These are phyloP conservation scores for Novakomyces olei DNA, from an alignment of 805 yeast species.

Conservation along the genomic window DNA sequence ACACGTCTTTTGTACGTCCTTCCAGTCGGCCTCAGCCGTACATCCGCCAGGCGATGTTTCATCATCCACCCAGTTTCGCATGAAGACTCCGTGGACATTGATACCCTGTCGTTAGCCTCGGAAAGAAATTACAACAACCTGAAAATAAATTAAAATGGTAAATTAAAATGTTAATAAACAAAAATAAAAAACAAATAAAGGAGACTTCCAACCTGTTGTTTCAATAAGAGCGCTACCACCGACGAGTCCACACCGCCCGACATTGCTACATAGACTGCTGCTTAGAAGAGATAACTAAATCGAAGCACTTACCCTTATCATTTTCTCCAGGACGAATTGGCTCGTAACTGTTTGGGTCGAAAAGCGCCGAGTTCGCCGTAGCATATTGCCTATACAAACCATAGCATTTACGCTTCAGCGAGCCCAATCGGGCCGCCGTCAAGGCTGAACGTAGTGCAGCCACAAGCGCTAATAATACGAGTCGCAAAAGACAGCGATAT, in stretches of 20 bases:
- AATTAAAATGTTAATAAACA: not conserved
- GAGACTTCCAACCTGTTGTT: not conserved
- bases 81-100: constrained; percentile 62
- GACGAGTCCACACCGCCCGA: constrained; percentile 95
- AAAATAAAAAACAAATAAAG: not conserved
- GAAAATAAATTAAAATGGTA: not conserved
- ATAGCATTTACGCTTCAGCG: no score
- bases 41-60: constrained; percentile 11
- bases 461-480: no score
- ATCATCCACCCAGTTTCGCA: constrained; percentile 59
- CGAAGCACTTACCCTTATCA: constrained; percentile 1
- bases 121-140: no score
- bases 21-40: constrained; percentile 63
- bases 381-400: no score
- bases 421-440: no score
- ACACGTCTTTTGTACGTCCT: constrained; percentile 50
- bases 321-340: no score
- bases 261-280: constrained; percentile 55
- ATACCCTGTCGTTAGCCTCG: constrained; percentile 9
- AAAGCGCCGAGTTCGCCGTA: no score
- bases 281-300: not conserved
- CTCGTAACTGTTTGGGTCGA: no score
- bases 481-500: no score
- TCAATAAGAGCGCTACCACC: constrained; percentile 50
- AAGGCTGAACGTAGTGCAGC: no score